A percentile compares a stretch with the other conserved stretches of the same genome.
phyloP scores from a whole-genome alignment of 768 basidiomycete genomes.

The Amylocystis lapponica region DNA sequence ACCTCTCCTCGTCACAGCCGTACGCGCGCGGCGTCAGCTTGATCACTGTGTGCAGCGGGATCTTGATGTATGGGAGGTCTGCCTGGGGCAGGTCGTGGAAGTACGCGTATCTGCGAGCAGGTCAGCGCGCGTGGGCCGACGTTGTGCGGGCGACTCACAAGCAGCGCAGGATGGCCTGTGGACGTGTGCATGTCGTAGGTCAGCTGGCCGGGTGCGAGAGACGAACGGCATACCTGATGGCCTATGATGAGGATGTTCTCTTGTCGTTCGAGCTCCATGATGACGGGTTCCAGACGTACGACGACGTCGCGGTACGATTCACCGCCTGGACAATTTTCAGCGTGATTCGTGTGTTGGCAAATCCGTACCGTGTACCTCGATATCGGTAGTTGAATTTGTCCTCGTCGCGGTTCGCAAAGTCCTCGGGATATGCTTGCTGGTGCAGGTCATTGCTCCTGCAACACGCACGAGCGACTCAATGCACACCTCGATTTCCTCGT shows the following conservation, averaged over 20 bases:
- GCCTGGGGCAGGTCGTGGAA: conserved; percentile 89
- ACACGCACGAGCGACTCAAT: background rate
- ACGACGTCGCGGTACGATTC: conserved; percentile 99
- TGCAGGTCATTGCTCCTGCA: background rate
- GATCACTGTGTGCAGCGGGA: conserved; percentile 95
- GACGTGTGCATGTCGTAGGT: conserved; percentile 3
- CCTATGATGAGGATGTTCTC: conserved; percentile 96
- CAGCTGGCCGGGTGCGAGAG: conserved; percentile 1
- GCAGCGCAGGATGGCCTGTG: conserved; percentile 72
- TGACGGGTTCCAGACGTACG: conserved; percentile 91
- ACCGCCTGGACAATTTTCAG: conserved; percentile 43
- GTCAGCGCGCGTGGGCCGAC: background rate
- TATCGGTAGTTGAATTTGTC: conserved; percentile 99
- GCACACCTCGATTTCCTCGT: conserved; percentile 92
- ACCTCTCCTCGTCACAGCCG: conserved; percentile 97
- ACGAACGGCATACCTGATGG: conserved; percentile 53
- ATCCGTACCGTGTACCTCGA: conserved; percentile 43
- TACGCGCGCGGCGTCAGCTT: conserved; percentile 98
- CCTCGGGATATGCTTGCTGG: conserved; percentile 92
- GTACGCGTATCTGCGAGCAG: conserved; percentile 76
- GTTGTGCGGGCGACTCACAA: conserved; percentile 37
- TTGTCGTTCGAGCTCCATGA: conserved; percentile 98
- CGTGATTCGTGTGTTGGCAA: background rate
- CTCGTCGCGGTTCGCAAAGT: conserved; percentile 95
- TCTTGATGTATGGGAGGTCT: conserved; percentile 96